Evolutionary conservation across 345 rosid genomes (phyloP).

Genomic region (Xanthoceras sorbifolium): DNA sequence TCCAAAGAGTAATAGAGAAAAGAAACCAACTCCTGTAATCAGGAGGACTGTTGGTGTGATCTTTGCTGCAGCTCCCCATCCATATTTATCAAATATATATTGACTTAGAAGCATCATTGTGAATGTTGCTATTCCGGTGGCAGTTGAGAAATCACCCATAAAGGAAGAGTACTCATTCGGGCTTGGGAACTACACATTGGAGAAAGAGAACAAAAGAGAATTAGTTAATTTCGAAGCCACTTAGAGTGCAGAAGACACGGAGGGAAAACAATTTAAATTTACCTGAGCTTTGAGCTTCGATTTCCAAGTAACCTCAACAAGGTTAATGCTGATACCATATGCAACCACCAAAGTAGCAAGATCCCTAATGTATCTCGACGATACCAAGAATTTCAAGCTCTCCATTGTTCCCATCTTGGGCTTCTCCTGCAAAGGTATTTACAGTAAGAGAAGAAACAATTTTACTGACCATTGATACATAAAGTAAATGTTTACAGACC

Average conservation of each 20-base stretch:
- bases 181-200: slow-evolving; percentile 74
- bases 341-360: slow-evolving; percentile 98
- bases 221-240: neutral
- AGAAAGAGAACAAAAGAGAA: slow-evolving; percentile 4
- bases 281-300: slow-evolving; percentile 99
- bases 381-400: slow-evolving; percentile 94
- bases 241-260: neutral
- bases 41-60: slow-evolving; percentile 91
- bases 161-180: slow-evolving; percentile 96
- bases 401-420: slow-evolving; percentile 94
- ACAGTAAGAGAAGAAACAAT: slow-evolving; percentile 3
- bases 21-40: slow-evolving; percentile 90
- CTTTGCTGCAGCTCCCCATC: slow-evolving; percentile 96
- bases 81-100: slow-evolving; percentile 74
- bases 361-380: slow-evolving; percentile 87
- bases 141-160: slow-evolving; percentile 98
- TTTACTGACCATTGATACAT: neutral
- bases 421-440: slow-evolving; percentile 58
- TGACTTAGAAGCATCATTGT: slow-evolving; percentile 95
- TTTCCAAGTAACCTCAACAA: slow-evolving; percentile 98
- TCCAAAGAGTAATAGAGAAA: slow-evolving; percentile 79
- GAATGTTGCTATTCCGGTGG: slow-evolving; percentile 89
- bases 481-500: neutral
- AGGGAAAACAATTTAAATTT: slow-evolving; percentile 17
- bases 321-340: slow-evolving; percentile 96